phyloP scores from a whole-genome alignment of 768 basidiomycete species.

The Tubosaeta sp. region DNA sequence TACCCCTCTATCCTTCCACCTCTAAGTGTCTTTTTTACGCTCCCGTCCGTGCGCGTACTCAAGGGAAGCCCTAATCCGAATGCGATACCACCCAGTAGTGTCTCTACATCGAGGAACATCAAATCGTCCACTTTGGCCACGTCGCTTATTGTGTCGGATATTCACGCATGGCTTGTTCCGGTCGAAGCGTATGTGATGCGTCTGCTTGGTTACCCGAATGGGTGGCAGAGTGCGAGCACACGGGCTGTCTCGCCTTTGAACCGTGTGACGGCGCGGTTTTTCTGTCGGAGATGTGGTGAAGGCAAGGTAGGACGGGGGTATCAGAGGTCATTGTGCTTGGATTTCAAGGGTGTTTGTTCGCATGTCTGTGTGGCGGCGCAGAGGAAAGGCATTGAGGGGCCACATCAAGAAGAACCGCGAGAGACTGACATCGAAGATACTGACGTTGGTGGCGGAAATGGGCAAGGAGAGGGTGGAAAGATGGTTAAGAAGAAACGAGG shows the following conservation, averaged over 20 bases:
- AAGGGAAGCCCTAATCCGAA: constrained; percentile 24
- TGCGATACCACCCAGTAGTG: background rate
- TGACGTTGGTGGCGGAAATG: constrained; percentile 12
- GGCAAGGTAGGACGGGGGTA: constrained; percentile 32
- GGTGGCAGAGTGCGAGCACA: constrained; percentile 48
- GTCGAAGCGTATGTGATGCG: constrained; percentile 43
- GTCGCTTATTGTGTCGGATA: constrained; percentile 39
- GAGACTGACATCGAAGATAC: background rate
- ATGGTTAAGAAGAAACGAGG: constrained; percentile 6
- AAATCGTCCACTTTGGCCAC: constrained; percentile 28
- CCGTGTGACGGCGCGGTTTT: constrained; percentile 55
- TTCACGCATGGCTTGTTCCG: constrained; percentile 45
- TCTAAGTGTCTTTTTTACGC: constrained; percentile 43
- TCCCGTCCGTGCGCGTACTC: constrained; percentile 42
- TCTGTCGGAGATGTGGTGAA: constrained; percentile 47
- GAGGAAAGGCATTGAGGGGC: background rate
- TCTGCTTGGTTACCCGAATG: constrained; percentile 43
- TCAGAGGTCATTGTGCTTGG: constrained; percentile 43
- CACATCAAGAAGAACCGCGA: background rate
- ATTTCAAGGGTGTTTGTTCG: constrained; percentile 54
- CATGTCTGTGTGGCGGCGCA: constrained; percentile 45
- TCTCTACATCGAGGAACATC: constrained; percentile 12
- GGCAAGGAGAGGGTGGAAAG: constrained; percentile 9
- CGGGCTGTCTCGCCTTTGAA: constrained; percentile 51
- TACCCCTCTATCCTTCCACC: constrained; percentile 36